Evolutionary conservation across 164 flowering plant genomes (phyloP).

Genomic region (Aristolochia fimbriata): DNA sequence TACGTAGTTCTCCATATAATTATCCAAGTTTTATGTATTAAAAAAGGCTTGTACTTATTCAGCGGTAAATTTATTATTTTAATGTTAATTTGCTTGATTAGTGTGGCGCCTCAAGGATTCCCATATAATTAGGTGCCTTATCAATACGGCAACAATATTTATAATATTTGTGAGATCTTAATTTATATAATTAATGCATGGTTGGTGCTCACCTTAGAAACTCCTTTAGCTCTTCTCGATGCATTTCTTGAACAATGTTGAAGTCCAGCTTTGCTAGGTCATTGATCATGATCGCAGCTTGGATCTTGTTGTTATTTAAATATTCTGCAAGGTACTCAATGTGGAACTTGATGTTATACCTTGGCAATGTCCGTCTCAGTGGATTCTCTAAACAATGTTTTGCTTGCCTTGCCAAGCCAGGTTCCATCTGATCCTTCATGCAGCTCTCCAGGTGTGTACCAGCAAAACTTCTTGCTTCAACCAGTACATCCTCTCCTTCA

Average conservation of each 20-base stretch:
- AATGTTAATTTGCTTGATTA: too few species aligned
- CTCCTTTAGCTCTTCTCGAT: constrained; percentile 29
- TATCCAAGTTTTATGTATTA: too few species aligned
- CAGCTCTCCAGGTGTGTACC: constrained; percentile 16
- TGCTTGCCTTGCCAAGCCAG: constrained; percentile 11
- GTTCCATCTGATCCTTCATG: neutral
- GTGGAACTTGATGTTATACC: constrained; percentile 18
- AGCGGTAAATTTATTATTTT: too few species aligned
- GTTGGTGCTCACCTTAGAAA: constrained; percentile 23
- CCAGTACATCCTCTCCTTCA: constrained; percentile 41
- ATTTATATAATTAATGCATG: too few species aligned
- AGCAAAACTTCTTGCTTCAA: constrained; percentile 29
- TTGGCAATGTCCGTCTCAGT: constrained; percentile 31
- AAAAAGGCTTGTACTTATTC: too few species aligned
- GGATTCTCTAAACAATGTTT: constrained; percentile 24
- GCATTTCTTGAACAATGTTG: constrained; percentile 16
- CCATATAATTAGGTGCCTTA: too few species aligned
- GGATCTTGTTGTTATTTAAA: too few species aligned
- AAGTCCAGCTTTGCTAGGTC: constrained; percentile 30
- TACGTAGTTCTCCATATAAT: too few species aligned
- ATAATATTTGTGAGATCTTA: too few species aligned
- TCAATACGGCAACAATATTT: too few species aligned
- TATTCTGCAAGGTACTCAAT: constrained; percentile 1
- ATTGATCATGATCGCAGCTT: constrained; percentile 11
- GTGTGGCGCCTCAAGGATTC: too few species aligned